Evolutionary conservation across 129 eudicot species (phyloP), one percentile per base, ranked within the genome.

Genomic region (Lactuca sativa): DNA sequence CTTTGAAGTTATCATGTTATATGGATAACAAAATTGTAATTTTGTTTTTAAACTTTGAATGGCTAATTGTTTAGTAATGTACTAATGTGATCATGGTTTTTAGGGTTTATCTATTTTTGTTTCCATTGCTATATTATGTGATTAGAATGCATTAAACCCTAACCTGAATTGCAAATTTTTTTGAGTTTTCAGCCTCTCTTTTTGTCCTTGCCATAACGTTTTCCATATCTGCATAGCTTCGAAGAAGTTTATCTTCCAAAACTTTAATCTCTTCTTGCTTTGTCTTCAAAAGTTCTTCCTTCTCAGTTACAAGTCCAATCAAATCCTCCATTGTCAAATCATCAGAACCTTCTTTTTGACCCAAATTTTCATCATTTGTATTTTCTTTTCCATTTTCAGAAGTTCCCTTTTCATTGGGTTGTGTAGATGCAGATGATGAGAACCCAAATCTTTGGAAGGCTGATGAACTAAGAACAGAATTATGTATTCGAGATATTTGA

Each of bases 101-200:
- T 25, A 25, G 30, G 30, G 30, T 25, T 25, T 25, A 25, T 25
- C 2, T 25, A 25, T 25, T 25, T 25, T 25, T 25, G 30, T 25
- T 25, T 25, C 30, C 30, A 25, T 25, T 25, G 30, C 30, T 25
- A 25, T 25, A 25, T 25, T 51, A 43, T 2, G 13, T 47, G 13
- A 9, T 9, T 12, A 11, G 52, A 36, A 9, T 8, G 49, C 4
- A 21, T 47, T 37, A 62, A 53, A 72, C n/a, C 61, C 52, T 31
- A 73, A 92, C 98, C 95, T 92, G 96, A 56, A 92, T 76, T 37
- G 98, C 98, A 75, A 89, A 89, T 64, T 92, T 92, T 74, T 89
- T 92, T 30, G 91, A 74, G 67, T 85, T 89, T 59, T 92, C 96
- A 10, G 96, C 88, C 66, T 89, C 98, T 55, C 96, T 90, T 48